These are phyloP conservation scores for Petrea volubilis DNA, from an alignment of 257 asterid species.

Conservation along the genomic window DNA sequence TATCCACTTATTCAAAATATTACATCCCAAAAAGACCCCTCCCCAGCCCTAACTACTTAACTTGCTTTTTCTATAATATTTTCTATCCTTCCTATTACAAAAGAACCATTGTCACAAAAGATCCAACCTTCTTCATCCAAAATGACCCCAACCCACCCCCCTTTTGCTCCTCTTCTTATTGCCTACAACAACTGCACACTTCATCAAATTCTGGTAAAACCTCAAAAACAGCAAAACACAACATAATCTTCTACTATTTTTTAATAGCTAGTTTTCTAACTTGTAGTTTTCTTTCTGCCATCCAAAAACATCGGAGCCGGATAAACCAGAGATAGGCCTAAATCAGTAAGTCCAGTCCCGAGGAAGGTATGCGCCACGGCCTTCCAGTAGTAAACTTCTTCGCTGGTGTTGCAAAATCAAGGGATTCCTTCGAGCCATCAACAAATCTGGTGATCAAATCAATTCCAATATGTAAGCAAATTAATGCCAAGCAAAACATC, in stretches of 20 bases:
- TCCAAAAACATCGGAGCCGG: constrained; percentile 5
- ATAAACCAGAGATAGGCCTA: background rate
- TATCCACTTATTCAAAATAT: constrained; percentile 30
- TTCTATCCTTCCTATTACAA: constrained; percentile 11
- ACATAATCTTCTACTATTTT: background rate
- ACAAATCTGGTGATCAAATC: constrained; percentile 30
- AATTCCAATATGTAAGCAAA: background rate
- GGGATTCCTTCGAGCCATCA: constrained; percentile 51
- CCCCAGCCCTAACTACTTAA: background rate
- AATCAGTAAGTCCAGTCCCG: constrained; percentile 37
- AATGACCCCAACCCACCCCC: background rate
- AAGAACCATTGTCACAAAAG: constrained; percentile 13
- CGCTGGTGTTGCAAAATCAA: constrained; percentile 40
- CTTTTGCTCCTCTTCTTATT: constrained; percentile 20
- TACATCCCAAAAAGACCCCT: constrained; percentile 19
- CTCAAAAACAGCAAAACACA: constrained; percentile 17
- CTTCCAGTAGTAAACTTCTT: constrained; percentile 21
- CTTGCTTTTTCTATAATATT: constrained; percentile 20
- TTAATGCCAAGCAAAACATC: background rate
- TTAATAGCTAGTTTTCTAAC: background rate
- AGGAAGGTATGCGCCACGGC: constrained; percentile 34
- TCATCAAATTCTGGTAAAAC: constrained; percentile 26
- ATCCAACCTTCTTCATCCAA: constrained; percentile 5
- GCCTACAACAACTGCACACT: constrained; percentile 32
- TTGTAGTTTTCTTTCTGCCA: constrained; percentile 4